These are phyloP conservation scores for Cytospora schulzeri DNA, from an alignment of 2,329 filamentous ascomycete genomes.

Conservation along the genomic window DNA sequence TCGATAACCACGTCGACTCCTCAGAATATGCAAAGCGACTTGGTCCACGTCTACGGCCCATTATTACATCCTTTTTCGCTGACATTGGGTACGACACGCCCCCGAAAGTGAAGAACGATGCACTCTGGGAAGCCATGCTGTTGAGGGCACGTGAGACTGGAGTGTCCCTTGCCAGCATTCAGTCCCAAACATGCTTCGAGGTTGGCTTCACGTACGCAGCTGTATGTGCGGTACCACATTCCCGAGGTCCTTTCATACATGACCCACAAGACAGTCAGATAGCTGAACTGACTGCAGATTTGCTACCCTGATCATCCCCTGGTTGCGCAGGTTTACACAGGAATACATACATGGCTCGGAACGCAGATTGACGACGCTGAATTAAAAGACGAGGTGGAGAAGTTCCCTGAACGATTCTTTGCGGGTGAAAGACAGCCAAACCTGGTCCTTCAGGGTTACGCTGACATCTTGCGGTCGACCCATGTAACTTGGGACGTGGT, in stretches of 20 bases:
- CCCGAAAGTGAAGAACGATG: not conserved
- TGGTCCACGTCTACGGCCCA: not conserved
- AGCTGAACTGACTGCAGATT: not conserved
- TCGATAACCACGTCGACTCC: not conserved
- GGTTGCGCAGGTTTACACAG: slow-evolving; percentile 6
- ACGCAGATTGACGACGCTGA: slow-evolving; percentile 3
- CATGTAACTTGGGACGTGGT: slow-evolving; percentile 4
- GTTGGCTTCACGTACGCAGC: slow-evolving; percentile 11
- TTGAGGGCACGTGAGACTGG: not conserved
- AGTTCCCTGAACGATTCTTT: slow-evolving; percentile 7
- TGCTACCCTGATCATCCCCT: not conserved
- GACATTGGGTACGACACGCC: slow-evolving; percentile 1
- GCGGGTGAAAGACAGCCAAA: slow-evolving; percentile 1
- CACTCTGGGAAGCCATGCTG: slow-evolving; percentile 12
- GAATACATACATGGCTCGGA: slow-evolving; percentile 12
- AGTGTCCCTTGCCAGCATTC: not conserved
- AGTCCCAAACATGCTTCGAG: not conserved
- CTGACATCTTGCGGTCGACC: slow-evolving; percentile 3
- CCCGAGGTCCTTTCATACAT: too few relatives aligned
- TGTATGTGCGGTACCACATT: not conserved
- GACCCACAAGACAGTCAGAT: not conserved
- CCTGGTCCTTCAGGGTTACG: slow-evolving; percentile 2
- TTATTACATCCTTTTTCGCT: slow-evolving; percentile 1
- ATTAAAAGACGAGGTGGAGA: slow-evolving; percentile 5
- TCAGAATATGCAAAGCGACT: not conserved